Evolutionary conservation across 140 eudicot genomes (phyloP), one percentile per base, ranked within the genome.

Genomic region (Ambrosia hybrid): DNA sequence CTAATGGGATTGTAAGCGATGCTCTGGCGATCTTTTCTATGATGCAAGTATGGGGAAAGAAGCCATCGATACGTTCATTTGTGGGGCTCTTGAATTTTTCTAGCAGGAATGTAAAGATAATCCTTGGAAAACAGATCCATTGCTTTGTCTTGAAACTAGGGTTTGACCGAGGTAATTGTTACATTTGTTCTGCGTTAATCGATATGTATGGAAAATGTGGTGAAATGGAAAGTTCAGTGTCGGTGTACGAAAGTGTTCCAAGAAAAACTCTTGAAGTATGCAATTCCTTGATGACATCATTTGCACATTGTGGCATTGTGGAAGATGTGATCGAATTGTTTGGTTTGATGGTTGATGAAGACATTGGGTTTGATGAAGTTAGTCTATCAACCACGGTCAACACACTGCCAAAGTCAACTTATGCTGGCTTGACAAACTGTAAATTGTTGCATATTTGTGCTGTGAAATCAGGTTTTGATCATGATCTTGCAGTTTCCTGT

Each of bases 121-220:
- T 75, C 2, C 53, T 91, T 8, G 96, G 97, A 69, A 67, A 76
- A 63, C 94, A 86, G 76, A 68, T 86, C 38, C 97, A 91, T 77
- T 79, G 83, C 76, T 84, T 36, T 57, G 84, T 85, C 53, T 36
- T 84, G 53, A 91, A 89, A 77, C 72, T 71, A 46, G 96, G 94
- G 10, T 74, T 85, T 76, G 88, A 84, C 56, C n/a, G 10, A 65
- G 76, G 59, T 13, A 79, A 82, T 72, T 73, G 82, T 46, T 82
- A 86, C 76, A 80, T 89, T 70, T 86, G 83, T 13, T 91, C 97
- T 39, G 88, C 96, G 74, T 64, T 91, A 45, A 86, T 91, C 4
- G 87, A 91, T 78, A 88, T 86, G 91, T 91, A 91, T 37, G 97
- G 96, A 63, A 91, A 91, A 81, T 88, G 91, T 71, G 83, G 80